Conservation (phyloP, 257 asterid species). For the Solanum piurae region DNA sequence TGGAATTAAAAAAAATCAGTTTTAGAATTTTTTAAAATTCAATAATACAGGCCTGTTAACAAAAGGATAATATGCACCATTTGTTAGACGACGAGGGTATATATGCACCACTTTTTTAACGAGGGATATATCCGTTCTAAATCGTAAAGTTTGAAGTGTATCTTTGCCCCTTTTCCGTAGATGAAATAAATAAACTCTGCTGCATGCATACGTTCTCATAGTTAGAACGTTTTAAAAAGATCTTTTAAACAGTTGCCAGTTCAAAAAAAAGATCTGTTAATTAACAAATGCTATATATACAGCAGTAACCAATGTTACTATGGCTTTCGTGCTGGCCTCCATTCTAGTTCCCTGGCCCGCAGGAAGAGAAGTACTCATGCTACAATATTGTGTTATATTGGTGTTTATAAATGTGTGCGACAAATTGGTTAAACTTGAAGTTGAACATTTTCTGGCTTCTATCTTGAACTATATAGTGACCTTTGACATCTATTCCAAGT, state of each 20-base stretch:
- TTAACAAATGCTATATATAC: background rate
- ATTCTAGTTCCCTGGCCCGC: background rate
- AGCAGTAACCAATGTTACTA: background rate
- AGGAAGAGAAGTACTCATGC: background rate
- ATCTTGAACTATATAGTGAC: background rate
- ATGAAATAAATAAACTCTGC: background rate
- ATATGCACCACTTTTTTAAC: background rate
- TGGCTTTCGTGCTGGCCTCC: background rate
- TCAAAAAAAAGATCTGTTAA: background rate
- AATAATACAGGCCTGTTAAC: no score
- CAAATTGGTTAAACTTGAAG: background rate
- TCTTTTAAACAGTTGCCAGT: background rate
- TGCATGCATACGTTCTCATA: background rate
- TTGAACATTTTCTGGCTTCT: background rate
- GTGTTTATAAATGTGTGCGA: background rate
- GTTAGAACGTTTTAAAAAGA: background rate
- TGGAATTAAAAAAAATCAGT: no score
- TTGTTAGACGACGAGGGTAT: background rate
- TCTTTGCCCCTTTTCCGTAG: background rate
- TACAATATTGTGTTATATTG: background rate
- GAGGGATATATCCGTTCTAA: background rate
- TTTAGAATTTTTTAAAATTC: no score
- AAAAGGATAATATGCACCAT: background rate
- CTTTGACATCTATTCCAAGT: background rate
- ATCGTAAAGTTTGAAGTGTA: background rate